Evolutionary conservation across 2,329 filamentous ascomycete species (phyloP), one percentile per base, ranked within the genome.

Genomic region (Beauveria bassiana): DNA sequence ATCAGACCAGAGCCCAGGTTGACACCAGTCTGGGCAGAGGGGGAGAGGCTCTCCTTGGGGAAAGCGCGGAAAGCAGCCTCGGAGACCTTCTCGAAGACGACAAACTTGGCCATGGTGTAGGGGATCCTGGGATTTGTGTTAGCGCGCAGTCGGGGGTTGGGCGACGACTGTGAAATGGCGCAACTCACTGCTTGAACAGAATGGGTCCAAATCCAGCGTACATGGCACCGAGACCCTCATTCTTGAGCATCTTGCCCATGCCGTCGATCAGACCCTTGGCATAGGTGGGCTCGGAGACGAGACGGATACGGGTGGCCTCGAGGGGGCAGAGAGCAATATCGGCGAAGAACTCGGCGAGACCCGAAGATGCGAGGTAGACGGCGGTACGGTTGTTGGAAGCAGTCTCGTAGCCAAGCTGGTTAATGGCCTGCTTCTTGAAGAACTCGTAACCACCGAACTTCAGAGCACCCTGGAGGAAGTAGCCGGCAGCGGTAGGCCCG

Each of bases 61-160:
- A 89, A 77, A 59, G 72, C 65, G 69, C 79, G 75, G 84, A 87
- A 93, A 80, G 90, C 76, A 68, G 81, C 71, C 81, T 95, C 91
- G 70, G 86, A 81, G 70, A 91, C 89, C 84, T 93, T 93, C 81
- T 96, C 91, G 85, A 86, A 95, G 71, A 93, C 91, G 78, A 93
- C 91, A 81, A 96, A 96, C 83, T 96, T 96, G 84, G 91, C 83
- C 88, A 95, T 93, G 77, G 91, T 96, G 83, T 96, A 96, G 67
- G 91, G 91, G 70, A 96, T 87, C 83, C 88, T 62, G 28, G 2
- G 16, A 16, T 6, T 38, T 20, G n/a, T n/a, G 49, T 60, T 22
- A 61, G 58, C 20, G 31, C 20, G 34, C 12, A 49, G 3, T 18
- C 52, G 34, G 16, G 2, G 31, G 46, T 34, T 14, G 18, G n/a